A percentile compares a stretch with the other conserved stretches of the same genome.
phyloP scores from a whole-genome alignment of 2,329 filamentous ascomycete species.

The Fusarium succisae region DNA sequence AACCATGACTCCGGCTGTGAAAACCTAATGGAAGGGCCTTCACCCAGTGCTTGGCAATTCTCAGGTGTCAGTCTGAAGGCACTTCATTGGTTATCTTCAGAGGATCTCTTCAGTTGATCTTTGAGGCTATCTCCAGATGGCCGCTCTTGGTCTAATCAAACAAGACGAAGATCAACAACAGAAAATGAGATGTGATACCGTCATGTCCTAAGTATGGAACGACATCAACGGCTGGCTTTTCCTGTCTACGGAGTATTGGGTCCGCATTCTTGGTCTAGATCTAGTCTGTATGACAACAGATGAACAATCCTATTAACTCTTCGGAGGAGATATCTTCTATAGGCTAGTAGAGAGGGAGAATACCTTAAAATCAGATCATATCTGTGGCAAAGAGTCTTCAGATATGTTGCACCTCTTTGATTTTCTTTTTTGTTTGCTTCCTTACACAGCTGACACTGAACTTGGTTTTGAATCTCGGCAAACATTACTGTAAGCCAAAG shows the following conservation, averaged over 20 bases:
- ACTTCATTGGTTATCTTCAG: neutral
- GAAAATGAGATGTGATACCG: neutral
- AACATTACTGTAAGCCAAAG: fast-evolving
- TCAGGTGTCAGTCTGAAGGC: neutral
- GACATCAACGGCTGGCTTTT: conserved; percentile 12
- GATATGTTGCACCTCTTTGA: neutral
- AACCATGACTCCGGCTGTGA: neutral
- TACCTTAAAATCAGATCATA: neutral
- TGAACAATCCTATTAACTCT: neutral
- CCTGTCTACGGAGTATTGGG: neutral
- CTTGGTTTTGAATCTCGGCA: neutral
- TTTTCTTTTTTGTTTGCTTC: neutral
- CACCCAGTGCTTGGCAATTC: neutral
- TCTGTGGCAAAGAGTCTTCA: neutral
- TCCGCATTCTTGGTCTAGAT: neutral
- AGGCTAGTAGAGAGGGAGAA: neutral
- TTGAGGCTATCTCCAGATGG: neutral
- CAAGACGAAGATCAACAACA: neutral
- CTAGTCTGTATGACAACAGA: neutral
- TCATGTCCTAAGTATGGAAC: neutral
- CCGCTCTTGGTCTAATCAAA: neutral
- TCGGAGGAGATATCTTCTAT: neutral
- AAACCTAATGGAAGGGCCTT: neutral
- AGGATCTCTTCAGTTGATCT: neutral
- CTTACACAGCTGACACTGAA: fast-evolving